These are phyloP conservation scores for Podaxis sp. DNA, from an alignment of 768 basidiomycete genomes.

Conservation along the genomic window DNA sequence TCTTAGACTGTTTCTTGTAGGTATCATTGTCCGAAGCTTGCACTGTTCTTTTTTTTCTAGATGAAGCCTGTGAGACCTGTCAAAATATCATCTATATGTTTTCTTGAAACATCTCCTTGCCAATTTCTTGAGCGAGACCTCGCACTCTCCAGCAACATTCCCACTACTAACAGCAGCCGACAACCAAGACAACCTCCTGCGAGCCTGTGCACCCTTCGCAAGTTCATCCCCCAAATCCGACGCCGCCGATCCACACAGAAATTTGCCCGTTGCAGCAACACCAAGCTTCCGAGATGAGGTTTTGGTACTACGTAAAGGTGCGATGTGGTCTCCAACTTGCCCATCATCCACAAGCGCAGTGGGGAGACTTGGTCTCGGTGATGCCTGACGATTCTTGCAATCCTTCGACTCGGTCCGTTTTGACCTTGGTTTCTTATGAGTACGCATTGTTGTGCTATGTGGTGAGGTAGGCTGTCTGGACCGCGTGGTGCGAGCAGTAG, in stretches of 20 bases:
- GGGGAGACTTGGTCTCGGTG: conserved; percentile 14
- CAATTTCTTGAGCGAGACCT: conserved; percentile 15
- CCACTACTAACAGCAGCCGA: conserved; percentile 21
- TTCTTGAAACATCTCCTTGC: background rate
- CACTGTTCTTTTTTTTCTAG: no score
- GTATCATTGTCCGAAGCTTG: no score
- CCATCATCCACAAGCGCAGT: conserved; percentile 18
- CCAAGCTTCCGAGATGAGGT: conserved; percentile 20
- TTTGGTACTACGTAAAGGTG: conserved; percentile 36
- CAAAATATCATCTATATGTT: background rate
- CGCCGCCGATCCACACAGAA: conserved; percentile 19
- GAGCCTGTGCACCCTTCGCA: conserved; percentile 32
- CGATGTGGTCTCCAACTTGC: conserved; percentile 33
- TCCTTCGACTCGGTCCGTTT: conserved; percentile 11
- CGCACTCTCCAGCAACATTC: conserved; percentile 23
- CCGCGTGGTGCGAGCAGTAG: background rate
- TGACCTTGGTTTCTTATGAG: conserved; percentile 6
- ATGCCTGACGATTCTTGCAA: conserved; percentile 2
- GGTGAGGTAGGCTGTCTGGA: conserved; percentile 4
- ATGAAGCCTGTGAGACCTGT: no score
- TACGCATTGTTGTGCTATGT: conserved; percentile 11
- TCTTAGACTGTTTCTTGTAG: no score
- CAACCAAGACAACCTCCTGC: conserved; percentile 44
- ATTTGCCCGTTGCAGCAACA: conserved; percentile 13
- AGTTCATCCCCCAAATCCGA: conserved; percentile 31